Conservation (phyloP, 306 rosid genomes). For the Potentilla sterilis region DNA sequence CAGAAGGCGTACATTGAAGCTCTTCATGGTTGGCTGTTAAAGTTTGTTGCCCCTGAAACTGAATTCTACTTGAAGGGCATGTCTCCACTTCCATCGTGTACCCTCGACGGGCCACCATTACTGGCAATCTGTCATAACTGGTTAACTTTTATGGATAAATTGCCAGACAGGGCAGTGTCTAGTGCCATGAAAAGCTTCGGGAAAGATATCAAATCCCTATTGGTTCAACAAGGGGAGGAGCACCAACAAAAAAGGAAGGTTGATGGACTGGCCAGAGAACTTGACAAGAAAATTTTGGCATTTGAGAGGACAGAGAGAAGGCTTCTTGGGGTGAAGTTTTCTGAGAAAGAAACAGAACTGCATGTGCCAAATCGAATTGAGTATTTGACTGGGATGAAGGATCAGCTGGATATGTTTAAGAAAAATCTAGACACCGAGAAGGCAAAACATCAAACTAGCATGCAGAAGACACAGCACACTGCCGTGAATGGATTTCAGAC, state of each 20-base stretch:
- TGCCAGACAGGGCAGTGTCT: slow-evolving; percentile 53
- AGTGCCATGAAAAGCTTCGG: slow-evolving; percentile 47
- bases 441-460: slow-evolving; percentile 53
- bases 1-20: slow-evolving; percentile 69
- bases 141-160: slow-evolving; percentile 45
- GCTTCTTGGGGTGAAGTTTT: slow-evolving; percentile 44
- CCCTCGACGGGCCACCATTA: slow-evolving; percentile 51
- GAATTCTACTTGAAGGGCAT: slow-evolving; percentile 51
- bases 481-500: slow-evolving; percentile 53
- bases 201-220: slow-evolving; percentile 49
- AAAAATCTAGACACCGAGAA: slow-evolving; percentile 56
- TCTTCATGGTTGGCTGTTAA: slow-evolving; percentile 59
- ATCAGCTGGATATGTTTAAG: slow-evolving; percentile 45
- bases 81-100: slow-evolving; percentile 30
- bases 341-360: slow-evolving; percentile 36
- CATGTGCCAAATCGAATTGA: slow-evolving; percentile 37
- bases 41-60: slow-evolving; percentile 59
- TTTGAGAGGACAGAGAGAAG: slow-evolving; percentile 42
- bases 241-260: slow-evolving; percentile 70
- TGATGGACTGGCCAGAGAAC: slow-evolving; percentile 49
- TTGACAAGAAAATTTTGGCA: slow-evolving; percentile 47
- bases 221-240: slow-evolving; percentile 66
- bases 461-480: slow-evolving; percentile 60
- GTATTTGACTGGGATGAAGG: slow-evolving; percentile 45
- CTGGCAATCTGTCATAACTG: slow-evolving; percentile 58